A percentile compares a stretch with the other conserved stretches of the same genome.
Evolutionary conservation across 768 basidiomycete species (phyloP).

Genomic region (Coprinopsis cinerea): DNA sequence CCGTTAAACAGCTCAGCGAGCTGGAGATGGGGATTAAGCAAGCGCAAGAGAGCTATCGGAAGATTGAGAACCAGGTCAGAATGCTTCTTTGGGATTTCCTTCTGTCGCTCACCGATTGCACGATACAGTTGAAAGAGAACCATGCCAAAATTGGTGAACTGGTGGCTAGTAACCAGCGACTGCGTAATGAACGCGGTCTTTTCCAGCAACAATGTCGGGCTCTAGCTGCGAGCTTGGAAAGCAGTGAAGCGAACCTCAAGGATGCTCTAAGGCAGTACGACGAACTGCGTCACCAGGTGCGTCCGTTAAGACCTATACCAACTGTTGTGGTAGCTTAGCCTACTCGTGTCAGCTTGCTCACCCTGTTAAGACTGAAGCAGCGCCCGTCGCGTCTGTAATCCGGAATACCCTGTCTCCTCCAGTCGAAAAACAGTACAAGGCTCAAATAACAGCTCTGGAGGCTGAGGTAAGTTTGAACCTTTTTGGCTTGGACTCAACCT

Average conservation of each 20-base stretch:
- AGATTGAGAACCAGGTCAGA: conserved; percentile 8
- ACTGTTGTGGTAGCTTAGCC: too few relatives aligned
- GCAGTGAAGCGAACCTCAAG: not conserved
- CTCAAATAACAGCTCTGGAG: too few relatives aligned
- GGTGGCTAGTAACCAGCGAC: not conserved
- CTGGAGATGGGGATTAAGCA: conserved; percentile 11
- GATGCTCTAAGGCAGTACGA: not conserved
- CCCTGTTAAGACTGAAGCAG: not conserved
- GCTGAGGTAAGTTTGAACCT: too few relatives aligned
- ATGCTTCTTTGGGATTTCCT: not conserved
- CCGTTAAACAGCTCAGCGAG: conserved; percentile 11
- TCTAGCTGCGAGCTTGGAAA: not conserved
- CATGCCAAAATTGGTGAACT: conserved; percentile 6
- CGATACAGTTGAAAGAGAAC: conserved; percentile 5
- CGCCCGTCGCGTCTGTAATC: too few relatives aligned
- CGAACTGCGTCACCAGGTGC: not conserved
- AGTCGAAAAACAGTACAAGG: too few relatives aligned
- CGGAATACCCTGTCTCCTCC: too few relatives aligned
- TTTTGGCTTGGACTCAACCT: not conserved
- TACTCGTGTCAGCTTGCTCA: not conserved
- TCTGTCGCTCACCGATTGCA: not conserved
- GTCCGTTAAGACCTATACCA: too few relatives aligned
- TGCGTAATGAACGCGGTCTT: conserved; percentile 1
- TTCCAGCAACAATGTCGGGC: not conserved
- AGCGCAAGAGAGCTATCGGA: conserved; percentile 13